Conservation (phyloP, 441 rosid genomes). For the Pelargonium citronellum region DNA sequence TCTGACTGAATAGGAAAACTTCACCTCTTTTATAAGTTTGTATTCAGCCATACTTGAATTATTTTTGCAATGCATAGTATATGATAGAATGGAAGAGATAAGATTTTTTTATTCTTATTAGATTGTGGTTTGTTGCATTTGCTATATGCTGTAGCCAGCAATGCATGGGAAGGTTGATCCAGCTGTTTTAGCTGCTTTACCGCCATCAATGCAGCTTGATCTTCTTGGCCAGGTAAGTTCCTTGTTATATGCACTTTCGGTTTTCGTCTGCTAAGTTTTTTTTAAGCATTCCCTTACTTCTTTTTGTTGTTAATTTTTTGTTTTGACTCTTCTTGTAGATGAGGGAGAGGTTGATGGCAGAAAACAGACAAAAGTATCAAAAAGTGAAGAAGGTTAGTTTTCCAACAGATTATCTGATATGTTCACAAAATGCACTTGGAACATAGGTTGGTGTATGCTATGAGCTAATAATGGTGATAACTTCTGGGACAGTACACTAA, state of each 20-base stretch:
- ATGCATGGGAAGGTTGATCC: slow-evolving; percentile 74
- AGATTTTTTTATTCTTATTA: slow-evolving; percentile 1
- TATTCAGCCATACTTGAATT: neutral
- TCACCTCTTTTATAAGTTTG: neutral
- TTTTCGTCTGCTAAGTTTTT: slow-evolving; percentile 13
- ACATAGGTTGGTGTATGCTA: too few species aligned
- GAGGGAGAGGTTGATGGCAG: slow-evolving; percentile 96
- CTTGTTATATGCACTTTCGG: slow-evolving; percentile 12
- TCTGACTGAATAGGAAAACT: neutral
- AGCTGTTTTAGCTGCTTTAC: slow-evolving; percentile 85
- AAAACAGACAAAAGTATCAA: slow-evolving; percentile 91
- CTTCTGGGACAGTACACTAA: neutral
- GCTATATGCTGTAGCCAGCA: slow-evolving; percentile 51
- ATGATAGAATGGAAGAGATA: neutral
- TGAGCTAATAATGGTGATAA: too few species aligned
- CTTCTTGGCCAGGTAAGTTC: slow-evolving; percentile 78
- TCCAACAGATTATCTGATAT: slow-evolving; percentile 13
- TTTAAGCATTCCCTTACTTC: slow-evolving; percentile 17
- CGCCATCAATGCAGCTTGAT: slow-evolving; percentile 95
- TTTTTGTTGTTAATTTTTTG: slow-evolving; percentile 13
- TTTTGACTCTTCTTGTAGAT: slow-evolving; percentile 43
- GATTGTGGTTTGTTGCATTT: slow-evolving; percentile 6
- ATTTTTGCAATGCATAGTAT: neutral
- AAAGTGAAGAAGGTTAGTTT: slow-evolving; percentile 82
- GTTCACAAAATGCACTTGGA: too few species aligned